These are phyloP conservation scores for Ophiorrhiza pumila DNA, from an alignment of 257 asterid species.

Conservation along the genomic window DNA sequence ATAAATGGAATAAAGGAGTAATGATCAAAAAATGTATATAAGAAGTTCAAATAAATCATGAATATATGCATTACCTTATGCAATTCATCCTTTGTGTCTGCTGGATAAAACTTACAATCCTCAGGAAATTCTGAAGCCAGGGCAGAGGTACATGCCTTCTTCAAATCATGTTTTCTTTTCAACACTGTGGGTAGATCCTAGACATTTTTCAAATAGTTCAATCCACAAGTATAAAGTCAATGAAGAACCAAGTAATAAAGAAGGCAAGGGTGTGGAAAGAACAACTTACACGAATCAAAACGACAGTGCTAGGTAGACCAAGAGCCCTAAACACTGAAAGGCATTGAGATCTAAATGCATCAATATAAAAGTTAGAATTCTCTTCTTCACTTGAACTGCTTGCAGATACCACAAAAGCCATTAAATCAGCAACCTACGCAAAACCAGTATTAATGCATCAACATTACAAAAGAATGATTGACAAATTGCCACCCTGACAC, in stretches of 20 bases:
- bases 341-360: slow-evolving; percentile 83
- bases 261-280: slow-evolving; percentile 7
- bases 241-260: slow-evolving; percentile 1
- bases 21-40: not conserved
- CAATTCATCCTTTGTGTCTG: no score
- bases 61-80: no score
- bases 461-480: not conserved
- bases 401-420: slow-evolving; percentile 90
- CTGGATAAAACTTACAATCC: no score
- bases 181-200: no score
- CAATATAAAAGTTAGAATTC: no score
- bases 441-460: slow-evolving; percentile 9
- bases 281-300: slow-evolving; percentile 73
- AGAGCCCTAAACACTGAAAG: slow-evolving; percentile 80
- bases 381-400: slow-evolving; percentile 45
- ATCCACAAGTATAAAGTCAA: not conserved
- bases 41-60: slow-evolving; percentile 7
- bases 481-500: not conserved
- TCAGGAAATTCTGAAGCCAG: no score
- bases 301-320: slow-evolving; percentile 90
- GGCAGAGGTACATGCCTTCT: no score
- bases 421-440: slow-evolving; percentile 82
- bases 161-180: no score
- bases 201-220: no score
- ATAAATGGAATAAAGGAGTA: not conserved